Evolutionary conservation across 208 protist genomes (phyloP).

Genomic region (Acanthamoeba royreba): DNA sequence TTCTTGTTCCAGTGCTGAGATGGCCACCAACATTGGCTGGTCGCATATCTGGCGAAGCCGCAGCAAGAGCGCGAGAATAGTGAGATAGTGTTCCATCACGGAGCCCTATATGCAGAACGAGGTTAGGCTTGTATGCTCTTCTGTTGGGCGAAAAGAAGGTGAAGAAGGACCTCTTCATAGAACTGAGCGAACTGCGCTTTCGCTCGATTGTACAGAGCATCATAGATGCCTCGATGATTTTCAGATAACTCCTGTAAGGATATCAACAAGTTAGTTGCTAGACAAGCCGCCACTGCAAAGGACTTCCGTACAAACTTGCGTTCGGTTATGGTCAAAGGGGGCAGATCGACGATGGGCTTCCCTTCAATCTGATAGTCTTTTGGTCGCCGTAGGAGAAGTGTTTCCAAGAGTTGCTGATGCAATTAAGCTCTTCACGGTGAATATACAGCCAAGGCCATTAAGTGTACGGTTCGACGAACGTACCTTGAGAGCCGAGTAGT

Average conservation of each 20-base stretch:
- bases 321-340: neutral
- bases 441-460: slow-evolving; percentile 24
- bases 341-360: neutral
- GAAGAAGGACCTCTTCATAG: neutral
- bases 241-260: too few species aligned
- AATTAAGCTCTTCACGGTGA: neutral
- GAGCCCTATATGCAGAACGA: slow-evolving; percentile 27
- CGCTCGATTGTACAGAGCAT: neutral
- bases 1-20: neutral
- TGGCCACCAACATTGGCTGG: slow-evolving; percentile 61
- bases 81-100: slow-evolving; percentile 68
- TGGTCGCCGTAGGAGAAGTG: neutral
- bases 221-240: neutral
- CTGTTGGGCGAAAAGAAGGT: neutral
- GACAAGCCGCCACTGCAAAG: too few species aligned
- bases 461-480: neutral
- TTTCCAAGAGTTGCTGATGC: neutral
- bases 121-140: slow-evolving; percentile 55
- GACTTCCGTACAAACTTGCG: neutral
- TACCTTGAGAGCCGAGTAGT: neutral
- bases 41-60: slow-evolving; percentile 76
- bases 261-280: too few species aligned
- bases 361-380: neutral
- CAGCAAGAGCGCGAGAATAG: slow-evolving; percentile 73
- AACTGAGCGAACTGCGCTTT: neutral